These are phyloP conservation scores for Mimosa pudica DNA, from an alignment of 306 rosid species.

Conservation along the genomic window DNA sequence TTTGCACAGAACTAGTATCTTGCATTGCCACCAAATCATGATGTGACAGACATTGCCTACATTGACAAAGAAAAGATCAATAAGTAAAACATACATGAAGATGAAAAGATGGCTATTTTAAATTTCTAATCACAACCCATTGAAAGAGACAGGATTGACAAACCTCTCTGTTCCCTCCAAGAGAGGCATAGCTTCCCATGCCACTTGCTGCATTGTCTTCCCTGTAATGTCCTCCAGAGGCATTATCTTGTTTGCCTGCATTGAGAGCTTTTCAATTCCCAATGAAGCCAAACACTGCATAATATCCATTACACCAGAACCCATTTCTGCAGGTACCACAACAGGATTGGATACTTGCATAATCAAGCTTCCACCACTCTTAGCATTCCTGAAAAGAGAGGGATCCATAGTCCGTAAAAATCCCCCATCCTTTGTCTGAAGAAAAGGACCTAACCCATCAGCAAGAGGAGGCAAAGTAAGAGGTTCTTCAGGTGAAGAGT, in stretches of 20 bases:
- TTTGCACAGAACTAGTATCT: constrained; percentile 40
- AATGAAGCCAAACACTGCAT: constrained; percentile 74
- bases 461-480: constrained; percentile 73
- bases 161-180: constrained; percentile 67
- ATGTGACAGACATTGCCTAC: constrained; percentile 57
- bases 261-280: constrained; percentile 93
- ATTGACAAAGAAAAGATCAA: constrained; percentile 31
- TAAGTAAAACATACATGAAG: constrained; percentile 18
- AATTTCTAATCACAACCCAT: constrained; percentile 7
- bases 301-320: constrained; percentile 79
- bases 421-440: constrained; percentile 84
- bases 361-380: constrained; percentile 69
- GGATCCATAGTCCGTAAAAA: constrained; percentile 84
- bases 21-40: constrained; percentile 47
- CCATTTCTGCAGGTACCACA: constrained; percentile 94
- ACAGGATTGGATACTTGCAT: constrained; percentile 92
- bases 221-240: constrained; percentile 93
- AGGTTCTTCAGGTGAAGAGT: constrained; percentile 54
- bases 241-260: constrained; percentile 89
- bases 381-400: constrained; percentile 60
- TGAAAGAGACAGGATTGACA: constrained; percentile 34
- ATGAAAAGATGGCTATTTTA: background rate
- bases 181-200: constrained; percentile 72
- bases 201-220: constrained; percentile 87
- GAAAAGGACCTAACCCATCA: constrained; percentile 78